Percentiles rank a stretch among this genome's conserved stretches.
phyloP scores from a whole-genome alignment of 306 rosid genomes.

The Datisca glomerata region DNA sequence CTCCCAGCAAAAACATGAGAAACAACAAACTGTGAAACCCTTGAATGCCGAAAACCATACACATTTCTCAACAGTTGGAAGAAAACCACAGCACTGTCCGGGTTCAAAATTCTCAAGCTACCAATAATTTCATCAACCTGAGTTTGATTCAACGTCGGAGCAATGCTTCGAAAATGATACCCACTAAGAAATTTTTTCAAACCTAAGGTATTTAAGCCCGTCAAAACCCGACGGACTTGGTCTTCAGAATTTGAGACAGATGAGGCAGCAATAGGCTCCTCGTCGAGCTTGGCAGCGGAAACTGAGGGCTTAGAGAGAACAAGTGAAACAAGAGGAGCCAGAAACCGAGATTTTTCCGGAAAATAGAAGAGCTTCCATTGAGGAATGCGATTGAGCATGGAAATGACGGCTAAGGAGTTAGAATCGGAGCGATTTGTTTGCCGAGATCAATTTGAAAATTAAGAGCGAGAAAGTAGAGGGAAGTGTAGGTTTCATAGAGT shows the following conservation, averaged over 20 bases:
- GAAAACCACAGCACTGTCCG: slow-evolving; percentile 29
- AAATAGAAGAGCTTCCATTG: slow-evolving; percentile 16
- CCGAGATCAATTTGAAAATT: neutral
- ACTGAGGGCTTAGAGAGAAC: slow-evolving; percentile 21
- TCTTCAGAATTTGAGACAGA: slow-evolving; percentile 3
- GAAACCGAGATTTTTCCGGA: slow-evolving; percentile 10
- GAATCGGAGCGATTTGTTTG: neutral
- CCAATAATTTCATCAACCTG: slow-evolving; percentile 26
- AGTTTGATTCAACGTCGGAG: slow-evolving; percentile 18
- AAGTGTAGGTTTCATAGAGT: neutral
- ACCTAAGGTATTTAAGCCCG: slow-evolving; percentile 27
- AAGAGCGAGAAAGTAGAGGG: neutral
- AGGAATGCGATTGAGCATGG: slow-evolving; percentile 28
- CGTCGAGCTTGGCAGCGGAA: slow-evolving; percentile 17
- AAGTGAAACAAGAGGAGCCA: slow-evolving; percentile 10
- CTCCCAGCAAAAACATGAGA: slow-evolving; percentile 27
- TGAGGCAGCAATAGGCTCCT: slow-evolving; percentile 10
- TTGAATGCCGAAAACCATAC: slow-evolving; percentile 28
- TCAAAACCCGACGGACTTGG: slow-evolving; percentile 20
- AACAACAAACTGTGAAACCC: slow-evolving; percentile 13
- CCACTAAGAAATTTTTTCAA: slow-evolving; percentile 15
- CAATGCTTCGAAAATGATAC: slow-evolving; percentile 10
- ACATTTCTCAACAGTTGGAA: slow-evolving; percentile 23
- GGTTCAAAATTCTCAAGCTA: slow-evolving; percentile 19
- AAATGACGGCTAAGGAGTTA: slow-evolving; percentile 13